Evolutionary conservation across 1,139 yeast species (phyloP).

Genomic region (Geotrichum cucujoidarum): DNA sequence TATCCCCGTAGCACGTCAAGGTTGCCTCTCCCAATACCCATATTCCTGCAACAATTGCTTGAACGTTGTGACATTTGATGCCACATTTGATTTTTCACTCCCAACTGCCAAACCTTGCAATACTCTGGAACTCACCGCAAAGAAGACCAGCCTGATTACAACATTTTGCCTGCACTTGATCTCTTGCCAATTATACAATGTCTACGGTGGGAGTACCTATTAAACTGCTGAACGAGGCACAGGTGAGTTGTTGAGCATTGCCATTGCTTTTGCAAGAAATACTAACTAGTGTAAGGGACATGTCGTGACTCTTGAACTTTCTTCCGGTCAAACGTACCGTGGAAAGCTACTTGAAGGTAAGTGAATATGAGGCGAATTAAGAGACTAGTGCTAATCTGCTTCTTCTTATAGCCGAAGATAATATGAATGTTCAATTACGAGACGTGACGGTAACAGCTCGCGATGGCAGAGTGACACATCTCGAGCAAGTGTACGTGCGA

Average conservation of each 20-base stretch:
- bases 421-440: slow-evolving; percentile 83
- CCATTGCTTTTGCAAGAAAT: neutral
- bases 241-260: slow-evolving; percentile 35
- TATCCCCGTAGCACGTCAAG: too few species aligned
- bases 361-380: too few species aligned
- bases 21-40: too few species aligned
- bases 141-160: neutral
- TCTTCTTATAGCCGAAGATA: slow-evolving; percentile 60
- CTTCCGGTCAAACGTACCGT: slow-evolving; percentile 80
- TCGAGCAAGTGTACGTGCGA: slow-evolving; percentile 83
- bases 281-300: slow-evolving; percentile 53
- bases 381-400: too few species aligned
- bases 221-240: slow-evolving; percentile 81
- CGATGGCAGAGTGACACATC: slow-evolving; percentile 69
- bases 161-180: neutral
- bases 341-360: slow-evolving; percentile 75
- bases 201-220: slow-evolving; percentile 66
- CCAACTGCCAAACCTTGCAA: slow-evolving; percentile 13
- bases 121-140: neutral
- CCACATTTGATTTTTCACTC: slow-evolving; percentile 1
- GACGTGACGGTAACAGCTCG: slow-evolving; percentile 78
- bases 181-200: slow-evolving; percentile 14
- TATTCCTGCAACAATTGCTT: slow-evolving; percentile 4
- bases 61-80: slow-evolving; percentile 5
- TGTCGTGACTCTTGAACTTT: slow-evolving; percentile 72